Conservation (phyloP, 2,329 filamentous ascomycete genomes). For the Aureobasidium uvarum region DNA sequence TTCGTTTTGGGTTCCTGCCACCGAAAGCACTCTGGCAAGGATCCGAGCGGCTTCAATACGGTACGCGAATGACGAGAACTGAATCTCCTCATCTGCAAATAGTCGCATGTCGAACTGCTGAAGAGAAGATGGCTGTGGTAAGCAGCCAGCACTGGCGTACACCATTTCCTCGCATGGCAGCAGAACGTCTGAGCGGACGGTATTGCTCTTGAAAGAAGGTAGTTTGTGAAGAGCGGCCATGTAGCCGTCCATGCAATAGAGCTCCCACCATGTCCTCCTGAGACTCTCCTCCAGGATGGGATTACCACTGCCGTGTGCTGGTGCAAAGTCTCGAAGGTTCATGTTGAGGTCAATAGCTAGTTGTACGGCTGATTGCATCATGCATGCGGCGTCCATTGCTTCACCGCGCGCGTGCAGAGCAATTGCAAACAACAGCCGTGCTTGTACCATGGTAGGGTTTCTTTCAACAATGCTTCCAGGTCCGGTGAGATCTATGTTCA, state of each 20-base stretch:
- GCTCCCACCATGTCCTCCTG: slow-evolving; percentile 87
- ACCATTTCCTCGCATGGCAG: slow-evolving; percentile 83
- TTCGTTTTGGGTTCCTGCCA: slow-evolving; percentile 37
- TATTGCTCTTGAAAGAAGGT: slow-evolving; percentile 67
- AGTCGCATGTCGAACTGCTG: slow-evolving; percentile 73
- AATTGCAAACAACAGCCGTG: slow-evolving; percentile 72
- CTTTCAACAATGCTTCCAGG: slow-evolving; percentile 29
- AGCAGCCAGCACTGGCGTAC: slow-evolving; percentile 50
- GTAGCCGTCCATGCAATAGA: slow-evolving; percentile 80
- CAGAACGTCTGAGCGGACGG: slow-evolving; percentile 64
- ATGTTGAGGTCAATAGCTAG: slow-evolving; percentile 74
- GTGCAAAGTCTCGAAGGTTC: slow-evolving; percentile 66
- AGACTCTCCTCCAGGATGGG: slow-evolving; percentile 75
- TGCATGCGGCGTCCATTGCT: slow-evolving; percentile 64
- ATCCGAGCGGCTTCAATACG: slow-evolving; percentile 78
- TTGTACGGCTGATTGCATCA: slow-evolving; percentile 66
- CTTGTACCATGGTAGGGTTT: slow-evolving; percentile 64
- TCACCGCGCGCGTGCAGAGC: slow-evolving; percentile 74
- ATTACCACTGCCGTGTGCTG: slow-evolving; percentile 61
- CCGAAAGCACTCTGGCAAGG: slow-evolving; percentile 68
- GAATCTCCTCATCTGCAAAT: slow-evolving; percentile 67
- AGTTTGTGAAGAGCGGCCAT: slow-evolving; percentile 74
- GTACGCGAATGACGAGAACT: slow-evolving; percentile 83
- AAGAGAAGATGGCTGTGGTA: slow-evolving; percentile 61
- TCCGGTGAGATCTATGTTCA: slow-evolving; percentile 50